phyloP scores from a whole-genome alignment of 345 rosid species.

The Gossypium turneri region DNA sequence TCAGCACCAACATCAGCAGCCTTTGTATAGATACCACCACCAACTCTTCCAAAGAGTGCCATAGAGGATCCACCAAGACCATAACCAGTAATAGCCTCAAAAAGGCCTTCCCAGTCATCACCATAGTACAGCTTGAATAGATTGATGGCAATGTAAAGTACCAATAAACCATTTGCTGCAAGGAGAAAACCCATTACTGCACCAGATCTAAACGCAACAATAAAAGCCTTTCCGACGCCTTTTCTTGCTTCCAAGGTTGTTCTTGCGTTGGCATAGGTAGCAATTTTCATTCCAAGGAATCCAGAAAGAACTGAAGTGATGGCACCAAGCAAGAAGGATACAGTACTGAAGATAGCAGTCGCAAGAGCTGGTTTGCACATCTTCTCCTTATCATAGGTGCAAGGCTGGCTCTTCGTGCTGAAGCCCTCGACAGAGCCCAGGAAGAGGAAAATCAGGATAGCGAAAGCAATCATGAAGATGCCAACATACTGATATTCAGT shows the following conservation, averaged over 20 bases:
- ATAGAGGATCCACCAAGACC: constrained; percentile 87
- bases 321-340: constrained; percentile 64
- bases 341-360: constrained; percentile 67
- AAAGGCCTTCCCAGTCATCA: constrained; percentile 78
- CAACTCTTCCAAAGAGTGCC: constrained; percentile 85
- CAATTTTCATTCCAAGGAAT: constrained; percentile 83
- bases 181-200: constrained; percentile 85
- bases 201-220: constrained; percentile 70
- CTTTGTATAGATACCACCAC: constrained; percentile 79
- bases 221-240: constrained; percentile 82
- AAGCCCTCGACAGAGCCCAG: constrained; percentile 61
- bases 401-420: constrained; percentile 58
- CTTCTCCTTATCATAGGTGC: constrained; percentile 49
- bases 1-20: constrained; percentile 92
- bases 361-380: constrained; percentile 77
- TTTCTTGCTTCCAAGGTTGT: constrained; percentile 79
- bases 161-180: constrained; percentile 74
- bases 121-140: constrained; percentile 68
- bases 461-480: constrained; percentile 51
- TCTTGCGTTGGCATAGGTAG: constrained; percentile 79
- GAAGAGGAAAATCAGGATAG: constrained; percentile 46
- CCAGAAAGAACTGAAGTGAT: constrained; percentile 68
- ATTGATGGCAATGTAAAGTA: constrained; percentile 65
- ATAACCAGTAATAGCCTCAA: constrained; percentile 83
- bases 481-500: constrained; percentile 59